These are phyloP conservation scores for Pseudocercospora fijiensis DNA, from an alignment of 2,329 filamentous ascomycete species.

Conservation along the genomic window DNA sequence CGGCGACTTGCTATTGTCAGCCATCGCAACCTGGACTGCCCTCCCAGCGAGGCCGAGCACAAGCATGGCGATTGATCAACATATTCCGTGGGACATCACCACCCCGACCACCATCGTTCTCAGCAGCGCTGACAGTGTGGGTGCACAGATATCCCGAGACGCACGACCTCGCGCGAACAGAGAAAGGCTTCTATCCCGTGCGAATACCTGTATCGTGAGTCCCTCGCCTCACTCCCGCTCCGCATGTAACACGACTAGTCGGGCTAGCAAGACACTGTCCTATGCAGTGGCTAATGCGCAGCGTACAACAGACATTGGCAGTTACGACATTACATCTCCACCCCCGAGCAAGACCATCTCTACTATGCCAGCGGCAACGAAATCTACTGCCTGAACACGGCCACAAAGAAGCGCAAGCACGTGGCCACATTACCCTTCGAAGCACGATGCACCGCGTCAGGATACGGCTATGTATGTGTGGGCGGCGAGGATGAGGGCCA, in stretches of 20 bases:
- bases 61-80: slow-evolving; percentile 36
- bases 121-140: slow-evolving; percentile 9
- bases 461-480: slow-evolving; percentile 83
- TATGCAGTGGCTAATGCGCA: background rate
- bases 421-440: slow-evolving; percentile 65
- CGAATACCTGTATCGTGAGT: slow-evolving; percentile 51
- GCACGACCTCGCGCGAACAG: slow-evolving; percentile 46
- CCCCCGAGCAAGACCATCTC: slow-evolving; percentile 70
- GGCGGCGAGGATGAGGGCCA: slow-evolving; percentile 82
- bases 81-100: slow-evolving; percentile 25
- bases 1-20: background rate
- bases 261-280: background rate
- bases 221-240: slow-evolving; percentile 39
- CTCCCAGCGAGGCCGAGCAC: slow-evolving; percentile 6
- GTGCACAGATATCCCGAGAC: slow-evolving; percentile 47
- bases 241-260: slow-evolving; percentile 22
- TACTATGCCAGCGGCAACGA: slow-evolving; percentile 80
- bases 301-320: slow-evolving; percentile 70
- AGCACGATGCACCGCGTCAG: slow-evolving; percentile 83
- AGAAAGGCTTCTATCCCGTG: slow-evolving; percentile 49
- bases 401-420: slow-evolving; percentile 71
- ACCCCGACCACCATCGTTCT: background rate
- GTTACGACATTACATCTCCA: slow-evolving; percentile 85
- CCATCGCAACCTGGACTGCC: background rate
- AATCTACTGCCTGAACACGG: slow-evolving; percentile 57